Conservation (phyloP, 306 rosid genomes). For the Begonia fuchsioides region DNA sequence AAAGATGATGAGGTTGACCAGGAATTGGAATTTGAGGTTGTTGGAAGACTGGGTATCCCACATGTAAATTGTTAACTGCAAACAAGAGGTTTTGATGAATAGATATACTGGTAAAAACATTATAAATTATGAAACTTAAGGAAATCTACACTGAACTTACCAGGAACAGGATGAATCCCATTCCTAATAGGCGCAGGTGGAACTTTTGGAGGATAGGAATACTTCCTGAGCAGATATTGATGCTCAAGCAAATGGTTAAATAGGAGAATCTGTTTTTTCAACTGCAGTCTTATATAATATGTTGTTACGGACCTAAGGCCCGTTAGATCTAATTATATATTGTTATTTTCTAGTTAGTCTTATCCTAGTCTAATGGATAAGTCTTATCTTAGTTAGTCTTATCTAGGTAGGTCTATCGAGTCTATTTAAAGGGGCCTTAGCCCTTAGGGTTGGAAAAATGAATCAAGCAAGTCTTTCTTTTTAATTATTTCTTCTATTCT, state of each 20-base stretch:
- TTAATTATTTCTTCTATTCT: no score
- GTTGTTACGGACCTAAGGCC: no score
- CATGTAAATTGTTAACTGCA: constrained; percentile 87
- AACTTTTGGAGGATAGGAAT: constrained; percentile 42
- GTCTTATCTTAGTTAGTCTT: no score
- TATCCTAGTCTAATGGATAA: no score
- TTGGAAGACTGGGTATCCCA: constrained; percentile 88
- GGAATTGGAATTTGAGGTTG: constrained; percentile 59
- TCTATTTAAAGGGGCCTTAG: no score
- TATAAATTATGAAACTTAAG: constrained; percentile 21
- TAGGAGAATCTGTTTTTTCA: constrained; percentile 79
- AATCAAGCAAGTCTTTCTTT: no score
- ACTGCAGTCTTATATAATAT: constrained; percentile 76
- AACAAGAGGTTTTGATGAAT: no score
- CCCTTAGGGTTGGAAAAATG: no score
- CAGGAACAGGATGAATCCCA: constrained; percentile 95
- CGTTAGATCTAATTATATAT: no score
- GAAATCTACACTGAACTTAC: constrained; percentile 55
- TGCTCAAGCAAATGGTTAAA: constrained; percentile 89
- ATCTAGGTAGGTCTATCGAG: no score
- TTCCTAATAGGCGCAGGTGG: constrained; percentile 91
- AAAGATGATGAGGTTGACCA: constrained; percentile 67
- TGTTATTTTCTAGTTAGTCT: no score
- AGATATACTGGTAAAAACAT: no score
- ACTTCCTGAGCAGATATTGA: constrained; percentile 68